These are phyloP conservation scores for Fusarium paranaense DNA, from an alignment of 2,329 filamentous ascomycete genomes.

Conservation along the genomic window DNA sequence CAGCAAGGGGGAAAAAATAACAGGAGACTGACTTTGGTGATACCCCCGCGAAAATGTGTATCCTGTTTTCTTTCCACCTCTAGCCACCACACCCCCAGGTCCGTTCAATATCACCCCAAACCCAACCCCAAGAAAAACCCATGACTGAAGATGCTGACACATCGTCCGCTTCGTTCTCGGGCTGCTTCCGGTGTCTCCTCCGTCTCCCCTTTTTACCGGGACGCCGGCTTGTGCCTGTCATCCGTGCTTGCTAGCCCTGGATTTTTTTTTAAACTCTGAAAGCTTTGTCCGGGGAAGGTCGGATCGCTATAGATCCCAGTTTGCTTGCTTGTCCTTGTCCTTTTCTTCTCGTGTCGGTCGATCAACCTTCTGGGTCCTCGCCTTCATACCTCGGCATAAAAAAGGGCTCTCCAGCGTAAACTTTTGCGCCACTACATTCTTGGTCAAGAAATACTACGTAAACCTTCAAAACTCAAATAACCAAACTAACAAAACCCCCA, in stretches of 20 bases:
- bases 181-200: neutral
- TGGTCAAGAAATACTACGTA: neutral
- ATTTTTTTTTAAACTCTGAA: neutral
- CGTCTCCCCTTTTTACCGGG: neutral
- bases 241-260: neutral
- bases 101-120: neutral
- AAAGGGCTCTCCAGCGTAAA: neutral
- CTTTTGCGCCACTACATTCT: neutral
- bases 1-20: no score
- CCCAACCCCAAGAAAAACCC: neutral
- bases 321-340: neutral
- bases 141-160: conserved; percentile 33
- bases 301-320: neutral
- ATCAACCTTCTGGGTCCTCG: neutral
- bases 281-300: conserved; percentile 1
- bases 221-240: neutral
- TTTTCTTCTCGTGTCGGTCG: neutral
- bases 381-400: neutral
- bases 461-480: neutral
- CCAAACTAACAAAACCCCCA: neutral
- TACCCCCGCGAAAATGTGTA: no score
- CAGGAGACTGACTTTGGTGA: no score
- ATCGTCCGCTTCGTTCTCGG: conserved; percentile 2
- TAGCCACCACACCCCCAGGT: conserved; percentile 3
- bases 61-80: no score